Conservation (phyloP, 2,329 filamentous ascomycete species). For the Aureobasidium sp. region DNA sequence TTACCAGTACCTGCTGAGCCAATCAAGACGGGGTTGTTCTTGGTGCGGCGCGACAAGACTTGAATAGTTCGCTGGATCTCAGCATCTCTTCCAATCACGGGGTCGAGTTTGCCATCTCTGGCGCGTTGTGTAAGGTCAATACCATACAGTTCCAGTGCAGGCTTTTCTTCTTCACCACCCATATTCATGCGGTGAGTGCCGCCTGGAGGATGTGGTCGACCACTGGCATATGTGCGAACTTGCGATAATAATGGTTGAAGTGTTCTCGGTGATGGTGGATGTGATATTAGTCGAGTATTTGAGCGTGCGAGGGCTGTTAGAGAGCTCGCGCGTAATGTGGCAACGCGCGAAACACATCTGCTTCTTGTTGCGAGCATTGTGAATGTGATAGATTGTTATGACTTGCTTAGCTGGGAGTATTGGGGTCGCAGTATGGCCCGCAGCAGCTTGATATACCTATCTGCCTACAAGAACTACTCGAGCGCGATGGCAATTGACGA, state of each 20-base stretch:
- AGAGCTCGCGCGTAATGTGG: background rate
- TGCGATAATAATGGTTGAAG: slow-evolving; percentile 16
- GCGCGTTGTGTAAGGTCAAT: slow-evolving; percentile 83
- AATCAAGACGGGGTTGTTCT: slow-evolving; percentile 94
- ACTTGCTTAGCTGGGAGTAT: background rate
- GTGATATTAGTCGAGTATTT: slow-evolving; percentile 1
- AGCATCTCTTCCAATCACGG: slow-evolving; percentile 84
- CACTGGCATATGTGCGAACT: slow-evolving; percentile 40
- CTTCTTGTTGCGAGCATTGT: slow-evolving; percentile 14
- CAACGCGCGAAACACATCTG: slow-evolving; percentile 5
- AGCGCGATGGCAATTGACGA: slow-evolving; percentile 5
- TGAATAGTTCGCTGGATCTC: slow-evolving; percentile 95
- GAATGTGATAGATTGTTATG: background rate
- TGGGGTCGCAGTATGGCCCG: background rate
- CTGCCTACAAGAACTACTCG: background rate
- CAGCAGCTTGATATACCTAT: slow-evolving; percentile 12
- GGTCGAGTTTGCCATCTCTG: slow-evolving; percentile 83
- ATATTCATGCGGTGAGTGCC: slow-evolving; percentile 93
- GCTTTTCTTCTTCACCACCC: slow-evolving; percentile 67
- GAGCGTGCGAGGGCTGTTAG: background rate
- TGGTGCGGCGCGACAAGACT: slow-evolving; percentile 83
- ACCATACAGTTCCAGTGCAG: slow-evolving; percentile 84
- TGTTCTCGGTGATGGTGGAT: background rate
- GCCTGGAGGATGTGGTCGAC: slow-evolving; percentile 74
- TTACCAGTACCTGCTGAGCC: slow-evolving; percentile 88